Percentiles rank a stretch among this genome's conserved stretches.
phyloP scores from a whole-genome alignment of 345 rosid genomes.

The Mallotus nudiflorus region DNA sequence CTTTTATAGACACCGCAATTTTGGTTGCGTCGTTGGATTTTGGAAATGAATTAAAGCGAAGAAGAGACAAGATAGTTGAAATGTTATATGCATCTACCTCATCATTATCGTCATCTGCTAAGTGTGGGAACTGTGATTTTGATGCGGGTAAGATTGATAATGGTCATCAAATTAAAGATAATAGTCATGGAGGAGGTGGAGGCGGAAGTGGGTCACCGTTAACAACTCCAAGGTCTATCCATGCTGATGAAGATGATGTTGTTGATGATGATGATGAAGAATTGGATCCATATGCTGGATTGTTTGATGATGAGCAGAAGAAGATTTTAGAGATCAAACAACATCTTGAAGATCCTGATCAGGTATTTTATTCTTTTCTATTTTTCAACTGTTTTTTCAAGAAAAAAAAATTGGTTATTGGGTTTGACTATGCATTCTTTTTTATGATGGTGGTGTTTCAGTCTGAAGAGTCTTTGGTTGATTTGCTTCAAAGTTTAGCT shows the following conservation, averaged over 20 bases:
- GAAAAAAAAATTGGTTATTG: constrained; percentile 10
- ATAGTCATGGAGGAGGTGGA: constrained; percentile 18
- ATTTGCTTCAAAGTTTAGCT: constrained; percentile 89
- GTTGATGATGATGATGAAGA: constrained; percentile 38
- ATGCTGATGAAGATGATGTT: constrained; percentile 49
- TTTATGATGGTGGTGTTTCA: constrained; percentile 26
- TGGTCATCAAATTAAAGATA: constrained; percentile 36
- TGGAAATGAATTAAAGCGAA: constrained; percentile 58
- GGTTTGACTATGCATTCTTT: constrained; percentile 23
- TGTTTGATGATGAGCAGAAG: constrained; percentile 95
- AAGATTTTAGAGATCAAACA: constrained; percentile 77
- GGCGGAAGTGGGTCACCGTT: constrained; percentile 33
- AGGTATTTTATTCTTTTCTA: constrained; percentile 44
- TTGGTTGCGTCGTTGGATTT: constrained; percentile 71
- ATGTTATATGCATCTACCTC: constrained; percentile 64
- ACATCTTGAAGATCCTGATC: constrained; percentile 83
- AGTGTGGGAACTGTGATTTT: constrained; percentile 65
- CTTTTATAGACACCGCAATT: constrained; percentile 84
- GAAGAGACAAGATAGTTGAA: constrained; percentile 86
- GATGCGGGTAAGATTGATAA: constrained; percentile 35
- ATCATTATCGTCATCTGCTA: no score
- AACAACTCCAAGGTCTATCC: constrained; percentile 48
- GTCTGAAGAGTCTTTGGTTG: constrained; percentile 87
- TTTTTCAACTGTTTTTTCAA: not conserved
- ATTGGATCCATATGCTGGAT: constrained; percentile 77